Base-by-base conservation (phyloP, 768 basidiomycete genomes). In the Boletus rex-veris region DNA sequence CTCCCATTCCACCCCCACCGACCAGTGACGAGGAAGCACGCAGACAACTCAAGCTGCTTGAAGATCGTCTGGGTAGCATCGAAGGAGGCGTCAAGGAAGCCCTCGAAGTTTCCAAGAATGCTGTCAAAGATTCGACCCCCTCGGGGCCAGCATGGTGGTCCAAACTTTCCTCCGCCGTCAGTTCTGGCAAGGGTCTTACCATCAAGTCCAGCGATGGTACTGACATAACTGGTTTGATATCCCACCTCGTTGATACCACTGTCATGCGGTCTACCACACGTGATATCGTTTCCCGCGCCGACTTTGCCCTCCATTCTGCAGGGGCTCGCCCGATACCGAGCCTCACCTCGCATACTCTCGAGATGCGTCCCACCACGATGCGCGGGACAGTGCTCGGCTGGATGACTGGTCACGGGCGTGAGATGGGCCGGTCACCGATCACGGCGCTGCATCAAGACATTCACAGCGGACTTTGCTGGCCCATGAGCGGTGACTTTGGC, bases 381-480 rank as follows among this genome's bases (percentile, higher is more conserved):
- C 70, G 73, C 5, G 71, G 75, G 7, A 74, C 83, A 19, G 56
- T 87, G 24, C 48, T 82, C 19, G 75, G 83, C 15, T 71, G 81
- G 54, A 59, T 90, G 62, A 84, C 85, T 0, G 87, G 87, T 35
- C 75, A 76, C 41, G 82, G 81, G 18, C 77, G 78, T 58, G 76
- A 83, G 39, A 70, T 84, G 41, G 94, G 92, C n/a, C 82, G 85
- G 15, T 82, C 91, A 1, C 94, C 96, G 1, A 82, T 92, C 45
- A 88, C 82, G 0, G 92, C 91, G 3, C 76, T 99, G n/a, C 88
- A 96, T 63, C 86, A 90, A 54, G 92, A 97, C 57, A 74, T 77
- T 26, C 81, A 87, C 51, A 84, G 83, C 33, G 96, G 97, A 4
- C 80, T 86, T 52, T 99, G 96, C 71, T 99, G 96, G 94, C 91